These are phyloP conservation scores for Gremmenia infestans DNA, from an alignment of 2,329 filamentous ascomycete genomes.

Conservation along the genomic window DNA sequence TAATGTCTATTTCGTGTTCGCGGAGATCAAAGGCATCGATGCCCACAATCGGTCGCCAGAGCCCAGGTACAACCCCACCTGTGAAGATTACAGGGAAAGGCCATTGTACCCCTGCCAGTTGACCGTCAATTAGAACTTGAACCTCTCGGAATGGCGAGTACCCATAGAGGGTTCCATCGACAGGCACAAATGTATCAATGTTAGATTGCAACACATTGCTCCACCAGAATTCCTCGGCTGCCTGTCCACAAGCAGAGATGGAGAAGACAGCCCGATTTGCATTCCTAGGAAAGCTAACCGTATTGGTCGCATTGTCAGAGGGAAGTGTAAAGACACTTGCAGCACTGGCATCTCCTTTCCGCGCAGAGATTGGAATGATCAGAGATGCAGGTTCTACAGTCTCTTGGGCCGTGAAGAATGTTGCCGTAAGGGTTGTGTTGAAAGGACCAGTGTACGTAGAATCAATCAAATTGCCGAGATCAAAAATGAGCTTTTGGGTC, in stretches of 20 bases:
- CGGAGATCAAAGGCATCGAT: conserved; percentile 73
- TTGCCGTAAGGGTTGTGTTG: conserved; percentile 69
- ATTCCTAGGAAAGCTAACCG: conserved; percentile 60
- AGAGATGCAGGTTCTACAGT: conserved; percentile 51
- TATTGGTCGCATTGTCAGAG: conserved; percentile 52
- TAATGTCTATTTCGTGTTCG: conserved; percentile 79
- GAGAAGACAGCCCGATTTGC: conserved; percentile 66
- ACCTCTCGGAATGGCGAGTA: conserved; percentile 74
- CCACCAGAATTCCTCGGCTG: conserved; percentile 81
- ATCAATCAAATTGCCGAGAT: conserved; percentile 69
- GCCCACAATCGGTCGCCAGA: conserved; percentile 75
- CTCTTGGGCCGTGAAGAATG: conserved; percentile 54
- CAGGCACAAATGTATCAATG: conserved; percentile 51
- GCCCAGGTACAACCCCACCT: conserved; percentile 68
- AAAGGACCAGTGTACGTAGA: conserved; percentile 67
- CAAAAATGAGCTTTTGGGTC: conserved; percentile 72
- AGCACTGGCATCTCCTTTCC: conserved; percentile 42
- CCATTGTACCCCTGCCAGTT: conserved; percentile 70
- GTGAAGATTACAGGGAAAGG: conserved; percentile 81
- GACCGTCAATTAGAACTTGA: conserved; percentile 68
- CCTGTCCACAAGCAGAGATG: conserved; percentile 73
- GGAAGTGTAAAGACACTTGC: conserved; percentile 67
- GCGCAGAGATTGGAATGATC: conserved; percentile 63
- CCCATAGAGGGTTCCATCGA: conserved; percentile 55
- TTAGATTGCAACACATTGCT: conserved; percentile 65